Conservation (phyloP, 1,284 basidiomycete genomes). For the Ustilago nuda region DNA sequence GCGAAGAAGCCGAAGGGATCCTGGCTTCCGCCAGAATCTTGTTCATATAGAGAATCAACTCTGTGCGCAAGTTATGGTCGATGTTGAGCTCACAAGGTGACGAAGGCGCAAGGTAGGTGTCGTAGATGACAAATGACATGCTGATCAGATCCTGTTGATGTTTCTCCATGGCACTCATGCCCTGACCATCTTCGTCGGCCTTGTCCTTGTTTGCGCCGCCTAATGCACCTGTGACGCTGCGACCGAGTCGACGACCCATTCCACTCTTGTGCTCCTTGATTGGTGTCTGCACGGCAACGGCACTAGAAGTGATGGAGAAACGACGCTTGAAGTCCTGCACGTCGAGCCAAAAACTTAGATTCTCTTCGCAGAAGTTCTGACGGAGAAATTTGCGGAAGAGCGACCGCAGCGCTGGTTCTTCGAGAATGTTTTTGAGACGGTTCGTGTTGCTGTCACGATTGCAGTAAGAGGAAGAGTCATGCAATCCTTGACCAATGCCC, state of each 20-base stretch:
- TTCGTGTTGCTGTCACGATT: slow-evolving; percentile 83
- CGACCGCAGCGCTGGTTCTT: slow-evolving; percentile 87
- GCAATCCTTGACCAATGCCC: slow-evolving; percentile 39
- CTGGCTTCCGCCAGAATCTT: slow-evolving; percentile 69
- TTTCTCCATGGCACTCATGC: slow-evolving; percentile 81
- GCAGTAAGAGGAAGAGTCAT: slow-evolving; percentile 67
- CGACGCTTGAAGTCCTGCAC: slow-evolving; percentile 96
- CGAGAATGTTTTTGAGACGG: slow-evolving; percentile 88
- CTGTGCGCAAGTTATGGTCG: slow-evolving; percentile 93
- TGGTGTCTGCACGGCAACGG: slow-evolving; percentile 75
- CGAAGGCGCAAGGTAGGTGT: slow-evolving; percentile 93
- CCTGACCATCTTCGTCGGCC: slow-evolving; percentile 34
- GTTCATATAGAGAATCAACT: slow-evolving; percentile 90
- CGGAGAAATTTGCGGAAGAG: slow-evolving; percentile 95
- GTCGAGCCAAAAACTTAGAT: slow-evolving; percentile 95
- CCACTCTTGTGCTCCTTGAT: slow-evolving; percentile 33
- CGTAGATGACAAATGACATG: slow-evolving; percentile 93
- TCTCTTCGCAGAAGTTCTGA: slow-evolving; percentile 97
- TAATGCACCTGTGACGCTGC: slow-evolving; percentile 49
- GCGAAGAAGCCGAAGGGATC: slow-evolving; percentile 14
- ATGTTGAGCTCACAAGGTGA: slow-evolving; percentile 97
- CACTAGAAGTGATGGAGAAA: slow-evolving; percentile 93
- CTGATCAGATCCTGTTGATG: slow-evolving; percentile 95
- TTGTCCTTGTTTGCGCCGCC: slow-evolving; percentile 65
- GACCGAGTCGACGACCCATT: slow-evolving; percentile 76